Base-by-base conservation (phyloP, 805 yeast genomes). In the Cyberlindnera veronae region DNA sequence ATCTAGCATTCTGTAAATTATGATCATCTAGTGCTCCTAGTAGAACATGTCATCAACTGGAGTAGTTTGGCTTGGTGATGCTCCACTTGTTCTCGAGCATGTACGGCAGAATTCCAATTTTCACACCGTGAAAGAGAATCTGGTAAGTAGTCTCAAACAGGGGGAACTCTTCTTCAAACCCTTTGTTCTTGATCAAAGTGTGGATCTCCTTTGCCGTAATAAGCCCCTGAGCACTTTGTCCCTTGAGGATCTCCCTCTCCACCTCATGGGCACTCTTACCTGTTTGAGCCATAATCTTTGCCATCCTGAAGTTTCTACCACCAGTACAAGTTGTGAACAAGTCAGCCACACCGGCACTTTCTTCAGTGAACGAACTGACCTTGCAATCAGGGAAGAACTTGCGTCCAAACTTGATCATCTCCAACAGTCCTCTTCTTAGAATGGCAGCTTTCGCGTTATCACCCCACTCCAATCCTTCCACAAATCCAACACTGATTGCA, bases 401-500 rank as follows among this genome's bases (percentile, higher is more conserved):
- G 51, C 76, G 68, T 31, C 95, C 91, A 65, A 91, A 91, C 60
- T 75, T 75, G 63, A 89, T 83, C 65, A 83, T 86, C 69, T 90
- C 98, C 56, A 82, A 73, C 49, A 90, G 68, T 29, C 98, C 98
- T 53, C 91, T 82, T 68, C 98, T 77, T 89, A 90, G 89, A 55
- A 90, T 81, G 33, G 97, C 97, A 34, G 96, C 84, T 66, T 89
- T 87, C 51, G 98, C 97, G 63, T 91, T 91, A 66, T 88, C 95
- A 61, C 98, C 98, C 98, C 98, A 91, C 42, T 95, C 95, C 47
- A 85, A 74, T 49, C 98, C 98, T 67, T 88, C 96, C 46, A 90
- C 96, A 60, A 90, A 85, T 34, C 98, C 98, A 45, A 93, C 96
- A 45, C 95, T 90, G 60, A 87, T 72, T 30, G 98, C 98, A 46